phyloP scores from a whole-genome alignment of 2,329 filamentous ascomycete species.

The Aplosporella prunicola region DNA sequence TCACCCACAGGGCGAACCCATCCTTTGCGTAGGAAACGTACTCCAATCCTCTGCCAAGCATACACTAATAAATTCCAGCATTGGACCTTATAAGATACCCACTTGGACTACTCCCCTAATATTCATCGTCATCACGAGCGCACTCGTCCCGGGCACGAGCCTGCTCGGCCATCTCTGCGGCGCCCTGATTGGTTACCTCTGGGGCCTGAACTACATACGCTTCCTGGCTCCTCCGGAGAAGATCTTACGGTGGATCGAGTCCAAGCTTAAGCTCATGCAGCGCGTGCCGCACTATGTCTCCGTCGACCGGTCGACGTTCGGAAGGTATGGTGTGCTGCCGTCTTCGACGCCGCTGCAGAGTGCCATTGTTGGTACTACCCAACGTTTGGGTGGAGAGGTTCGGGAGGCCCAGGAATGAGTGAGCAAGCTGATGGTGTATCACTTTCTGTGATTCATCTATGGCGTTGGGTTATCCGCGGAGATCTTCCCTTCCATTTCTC shows the following conservation, averaged over 20 bases:
- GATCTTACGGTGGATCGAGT: conserved; percentile 78
- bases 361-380: background rate
- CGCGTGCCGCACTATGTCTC: conserved; percentile 86
- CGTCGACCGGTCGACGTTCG: conserved; percentile 92
- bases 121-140: conserved; percentile 61
- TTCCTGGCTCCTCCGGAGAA: conserved; percentile 84
- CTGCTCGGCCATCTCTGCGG: conserved; percentile 81
- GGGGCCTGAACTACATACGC: conserved; percentile 79
- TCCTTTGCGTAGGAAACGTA: conserved; percentile 51
- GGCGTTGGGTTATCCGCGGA: too few relatives aligned
- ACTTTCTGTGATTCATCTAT: too few relatives aligned
- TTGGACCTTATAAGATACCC: conserved; percentile 62
- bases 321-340: conserved; percentile 81
- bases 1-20: conserved; percentile 74
- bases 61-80: conserved; percentile 26
- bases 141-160: conserved; percentile 71
- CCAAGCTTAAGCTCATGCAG: conserved; percentile 74
- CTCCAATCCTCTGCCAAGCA: too few relatives aligned
- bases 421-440: too few relatives aligned
- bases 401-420: too few relatives aligned
- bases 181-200: conserved; percentile 73
- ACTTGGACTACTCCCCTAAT: conserved; percentile 88
- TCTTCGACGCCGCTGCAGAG: conserved; percentile 12
- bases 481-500: too few relatives aligned
- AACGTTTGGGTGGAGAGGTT: conserved; percentile 6